Evolutionary conservation across 495 filamentous ascomycete genomes (phyloP), one percentile per base, ranked within the genome.

Genomic region (Trichocladium antarcticum): DNA sequence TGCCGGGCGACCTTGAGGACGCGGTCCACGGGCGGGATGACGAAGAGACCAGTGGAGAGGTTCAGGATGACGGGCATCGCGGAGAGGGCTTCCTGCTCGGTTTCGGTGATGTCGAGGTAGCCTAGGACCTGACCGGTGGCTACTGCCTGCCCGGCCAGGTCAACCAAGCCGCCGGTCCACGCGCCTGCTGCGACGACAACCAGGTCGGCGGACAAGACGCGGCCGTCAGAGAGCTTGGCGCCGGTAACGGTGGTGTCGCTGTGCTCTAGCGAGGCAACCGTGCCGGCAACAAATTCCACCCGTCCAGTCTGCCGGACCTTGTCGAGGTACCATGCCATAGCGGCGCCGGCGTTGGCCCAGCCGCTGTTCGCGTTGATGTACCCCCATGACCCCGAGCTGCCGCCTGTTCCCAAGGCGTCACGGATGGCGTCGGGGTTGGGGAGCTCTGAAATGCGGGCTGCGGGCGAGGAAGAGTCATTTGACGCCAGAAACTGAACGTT

Each of bases 1-100:
- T 96, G 90, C 0, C 86, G 72, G 12, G 85, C 89, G 48, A 95
- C 66, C 59, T 96, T 96, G 40, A 95, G 72, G 11, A 84, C 58
- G 41, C 81, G 68, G 50, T 84, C 71, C 10, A 51, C 46, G 4
- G 90, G 88, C 17, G 88, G 87, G 52, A 94, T 85, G 52, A 88
- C 73, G 69, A 92, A 96, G 51, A 88, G 74, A 11, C 89, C 89
- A 1, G 78, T 83, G 2, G 74, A 78, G 47, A 95, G 72, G 67
- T 94, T 92, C 15, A 96, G 61, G 12, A 92, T 63, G 5, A 87
- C 81, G 1, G 87, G 89, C 65, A 83, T 80, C 15, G 76, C 67
- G 21, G 69, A 68, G 14, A 94, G 69, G 5, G 59, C 62, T 0
- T 66, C 61, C 59, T 87, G 78, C 61, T 95, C 89, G 0, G 73